Evolutionary conservation across 2,329 filamentous ascomycete species (phyloP), one percentile per base, ranked within the genome.

Genomic region (Sporothrix pallida): DNA sequence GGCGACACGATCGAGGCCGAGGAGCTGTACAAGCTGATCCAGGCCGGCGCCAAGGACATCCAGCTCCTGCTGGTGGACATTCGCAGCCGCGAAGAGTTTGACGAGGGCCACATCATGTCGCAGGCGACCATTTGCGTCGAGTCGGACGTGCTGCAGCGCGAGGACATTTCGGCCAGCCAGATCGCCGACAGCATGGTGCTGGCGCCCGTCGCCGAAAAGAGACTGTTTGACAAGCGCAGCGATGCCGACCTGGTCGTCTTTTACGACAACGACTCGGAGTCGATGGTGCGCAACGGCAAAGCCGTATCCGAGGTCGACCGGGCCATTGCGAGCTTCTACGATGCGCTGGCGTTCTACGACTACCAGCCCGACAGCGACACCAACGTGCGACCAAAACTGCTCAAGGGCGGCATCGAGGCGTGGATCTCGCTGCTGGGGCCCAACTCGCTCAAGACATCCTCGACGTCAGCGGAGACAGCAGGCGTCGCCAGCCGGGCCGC

Each of bases 61-160:
- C 83, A 90, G 82, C 86, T 98, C 31, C 83, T 99, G 13, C 81
- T 98, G 31, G 94, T 99, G 76, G 96, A 99, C 81, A 90, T 98
- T 58, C 91, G 96, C 54, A 85, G 88, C 73, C 90, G 96, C 37
- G 89, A 92, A 71, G 89, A 92, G 9, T 99, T 93, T 79, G 94
- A 98, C 77, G 87, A 91, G 67, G 96, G 96, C 0, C 96, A 99
- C 80, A 94, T 99, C 76, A 92, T 92, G 84, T 90, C 92, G 6
- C 91, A 91, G 73, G 91, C 89, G 6, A 93, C 94, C 54, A 93
- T 99, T 62, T 99, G 96, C 81, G 89, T 99, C 75, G 96, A 99
- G 78, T 94, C 95, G 2, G 86, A 84, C 31, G 88, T 97, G 62
- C 88, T 91, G 10, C 81, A 94, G 67, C 89, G 93, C 72, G 88